These are phyloP conservation scores for Scutellaria minor DNA, from an alignment of 257 asterid genomes.

Conservation along the genomic window DNA sequence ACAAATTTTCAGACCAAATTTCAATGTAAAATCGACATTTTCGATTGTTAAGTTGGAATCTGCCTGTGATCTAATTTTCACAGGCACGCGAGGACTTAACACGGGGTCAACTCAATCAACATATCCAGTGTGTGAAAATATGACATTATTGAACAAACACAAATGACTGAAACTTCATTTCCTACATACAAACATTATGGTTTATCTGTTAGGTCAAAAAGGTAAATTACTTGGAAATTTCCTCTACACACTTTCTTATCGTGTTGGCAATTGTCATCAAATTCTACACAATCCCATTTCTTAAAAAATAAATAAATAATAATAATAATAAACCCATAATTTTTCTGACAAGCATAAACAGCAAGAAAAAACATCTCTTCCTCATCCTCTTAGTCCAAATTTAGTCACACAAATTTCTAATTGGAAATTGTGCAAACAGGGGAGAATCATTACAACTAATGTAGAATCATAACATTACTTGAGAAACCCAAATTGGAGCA, in stretches of 20 bases:
- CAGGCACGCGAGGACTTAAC: neutral
- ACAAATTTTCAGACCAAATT: neutral
- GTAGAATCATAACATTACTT: neutral
- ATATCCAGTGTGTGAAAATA: too few species aligned
- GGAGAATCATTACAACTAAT: neutral
- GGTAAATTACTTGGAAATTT: constrained; percentile 12
- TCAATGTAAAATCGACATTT: neutral
- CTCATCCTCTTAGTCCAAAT: too few species aligned
- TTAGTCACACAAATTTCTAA: too few species aligned
- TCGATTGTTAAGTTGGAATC: neutral
- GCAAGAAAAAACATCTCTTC: too few species aligned
- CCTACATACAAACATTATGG: neutral
- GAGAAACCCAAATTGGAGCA: neutral
- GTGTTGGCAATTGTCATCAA: neutral
- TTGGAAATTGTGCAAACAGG: neutral
- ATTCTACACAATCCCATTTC: neutral
- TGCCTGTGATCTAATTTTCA: neutral
- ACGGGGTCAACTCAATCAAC: too few species aligned
- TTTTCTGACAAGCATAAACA: too few species aligned
- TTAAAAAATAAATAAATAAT: neutral
- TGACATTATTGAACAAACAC: constrained; percentile 10
- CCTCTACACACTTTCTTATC: neutral
- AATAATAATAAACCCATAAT: too few species aligned
- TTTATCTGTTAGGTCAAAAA: neutral
- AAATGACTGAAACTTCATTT: neutral